These are phyloP conservation scores for Debaryomyces castellii DNA, from an alignment of 805 yeast genomes.

Conservation along the genomic window DNA sequence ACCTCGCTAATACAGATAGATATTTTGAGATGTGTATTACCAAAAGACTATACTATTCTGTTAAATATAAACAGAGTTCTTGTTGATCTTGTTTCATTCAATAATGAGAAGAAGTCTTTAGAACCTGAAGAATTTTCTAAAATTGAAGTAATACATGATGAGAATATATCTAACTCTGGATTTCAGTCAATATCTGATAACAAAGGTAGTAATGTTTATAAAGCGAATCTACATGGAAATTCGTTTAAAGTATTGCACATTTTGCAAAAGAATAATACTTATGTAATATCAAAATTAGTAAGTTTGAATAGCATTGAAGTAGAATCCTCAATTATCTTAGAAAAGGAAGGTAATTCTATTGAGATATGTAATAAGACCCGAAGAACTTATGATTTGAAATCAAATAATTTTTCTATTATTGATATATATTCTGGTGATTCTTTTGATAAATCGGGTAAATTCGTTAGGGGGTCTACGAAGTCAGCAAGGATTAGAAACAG, in stretches of 20 bases:
- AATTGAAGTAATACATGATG: not conserved
- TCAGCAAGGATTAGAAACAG: constrained; percentile 1
- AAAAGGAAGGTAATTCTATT: not conserved
- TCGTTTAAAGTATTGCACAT: not conserved
- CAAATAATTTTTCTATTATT: not conserved
- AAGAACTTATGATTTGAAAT: not conserved
- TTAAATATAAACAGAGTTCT: constrained; percentile 10
- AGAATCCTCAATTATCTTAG: not conserved
- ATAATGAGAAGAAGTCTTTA: not conserved
- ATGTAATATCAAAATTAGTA: not conserved
- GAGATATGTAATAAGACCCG: not conserved
- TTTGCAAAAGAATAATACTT: not conserved
- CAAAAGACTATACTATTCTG: constrained; percentile 2
- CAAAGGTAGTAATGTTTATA: not conserved
- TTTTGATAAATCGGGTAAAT: not conserved
- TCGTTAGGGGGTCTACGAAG: not conserved
- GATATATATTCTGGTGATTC: not conserved
- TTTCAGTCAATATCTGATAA: not conserved
- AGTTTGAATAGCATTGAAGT: not conserved
- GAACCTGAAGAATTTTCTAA: not conserved
- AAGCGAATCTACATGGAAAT: not conserved
- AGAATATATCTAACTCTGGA: not conserved
- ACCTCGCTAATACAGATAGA: constrained; percentile 3
- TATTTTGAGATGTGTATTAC: constrained; percentile 7
- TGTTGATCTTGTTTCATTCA: constrained; percentile 6